Evolutionary conservation across 345 rosid genomes (phyloP).

Genomic region (Eucalyptus erythrocorys): DNA sequence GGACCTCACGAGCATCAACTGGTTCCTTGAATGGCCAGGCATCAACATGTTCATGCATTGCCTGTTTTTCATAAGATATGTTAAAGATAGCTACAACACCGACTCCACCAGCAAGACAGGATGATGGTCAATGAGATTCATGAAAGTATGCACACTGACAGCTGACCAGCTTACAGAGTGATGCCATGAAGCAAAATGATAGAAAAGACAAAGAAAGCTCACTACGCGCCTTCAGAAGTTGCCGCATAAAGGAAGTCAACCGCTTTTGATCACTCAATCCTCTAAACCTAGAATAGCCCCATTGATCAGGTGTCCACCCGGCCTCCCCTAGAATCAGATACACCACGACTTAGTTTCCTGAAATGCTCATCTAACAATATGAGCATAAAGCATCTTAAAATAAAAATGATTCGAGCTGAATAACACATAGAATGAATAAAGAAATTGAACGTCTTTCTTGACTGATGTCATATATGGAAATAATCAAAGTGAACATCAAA

Average conservation of each 20-base stretch:
- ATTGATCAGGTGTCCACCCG: conserved; percentile 98
- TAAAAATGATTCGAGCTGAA: not conserved
- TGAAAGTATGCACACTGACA: not conserved
- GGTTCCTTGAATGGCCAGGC: conserved; percentile 99
- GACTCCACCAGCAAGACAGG: not conserved
- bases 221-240: conserved; percentile 70
- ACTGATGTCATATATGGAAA: not conserved
- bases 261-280: conserved; percentile 54
- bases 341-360: not conserved
- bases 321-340: conserved; percentile 43
- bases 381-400: not conserved
- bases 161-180: not conserved
- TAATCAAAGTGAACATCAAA: not conserved
- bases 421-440: not conserved
- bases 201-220: not conserved
- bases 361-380: not conserved
- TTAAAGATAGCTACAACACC: not conserved
- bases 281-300: conserved; percentile 84
- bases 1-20: conserved; percentile 89
- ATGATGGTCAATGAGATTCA: not conserved
- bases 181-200: not conserved
- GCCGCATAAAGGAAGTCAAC: conserved; percentile 72
- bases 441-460: not conserved
- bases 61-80: conserved; percentile 23
- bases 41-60: conserved; percentile 92